Evolutionary conservation across 768 basidiomycete species (phyloP).

Genomic region (Daedaleopsis nitida): DNA sequence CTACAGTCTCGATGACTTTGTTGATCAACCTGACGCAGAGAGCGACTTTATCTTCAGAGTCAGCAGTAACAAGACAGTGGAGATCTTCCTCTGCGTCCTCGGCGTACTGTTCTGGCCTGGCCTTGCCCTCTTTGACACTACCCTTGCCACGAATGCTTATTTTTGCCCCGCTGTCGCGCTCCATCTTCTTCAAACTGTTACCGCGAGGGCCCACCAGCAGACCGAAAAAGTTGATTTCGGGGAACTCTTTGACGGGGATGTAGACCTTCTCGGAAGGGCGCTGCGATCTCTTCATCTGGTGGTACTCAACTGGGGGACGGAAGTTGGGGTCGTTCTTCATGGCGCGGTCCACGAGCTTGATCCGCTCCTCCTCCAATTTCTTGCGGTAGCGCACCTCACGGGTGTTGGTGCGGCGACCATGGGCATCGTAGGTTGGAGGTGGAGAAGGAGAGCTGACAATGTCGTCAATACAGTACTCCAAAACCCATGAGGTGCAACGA

Average conservation of each 20-base stretch:
- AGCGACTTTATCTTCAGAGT: slow-evolving; percentile 88
- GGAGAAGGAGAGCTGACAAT: slow-evolving; percentile 84
- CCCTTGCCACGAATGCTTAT: slow-evolving; percentile 99
- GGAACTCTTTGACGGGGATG: slow-evolving; percentile 99
- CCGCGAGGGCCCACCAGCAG: slow-evolving; percentile 97
- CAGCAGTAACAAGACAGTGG: slow-evolving; percentile 95
- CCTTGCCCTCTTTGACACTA: slow-evolving; percentile 98
- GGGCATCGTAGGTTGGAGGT: slow-evolving; percentile 95
- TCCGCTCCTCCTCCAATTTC: slow-evolving; percentile 91
- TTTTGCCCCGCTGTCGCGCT: slow-evolving; percentile 95
- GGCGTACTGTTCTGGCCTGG: slow-evolving; percentile 89
- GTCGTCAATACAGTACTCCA: not conserved
- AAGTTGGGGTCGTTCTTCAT: slow-evolving; percentile 99
- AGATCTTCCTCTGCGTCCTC: slow-evolving; percentile 99
- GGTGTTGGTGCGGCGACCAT: slow-evolving; percentile 97
- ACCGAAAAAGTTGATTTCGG: slow-evolving; percentile 99
- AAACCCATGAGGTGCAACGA: slow-evolving; percentile 8
- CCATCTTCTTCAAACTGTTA: slow-evolving; percentile 99
- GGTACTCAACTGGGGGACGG: slow-evolving; percentile 95
- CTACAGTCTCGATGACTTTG: slow-evolving; percentile 94
- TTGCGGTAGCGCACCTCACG: slow-evolving; percentile 98
- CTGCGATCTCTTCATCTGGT: slow-evolving; percentile 90
- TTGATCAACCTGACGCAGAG: slow-evolving; percentile 95
- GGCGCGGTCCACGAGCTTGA: slow-evolving; percentile 90
- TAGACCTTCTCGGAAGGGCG: slow-evolving; percentile 98